phyloP scores from a whole-genome alignment of 345 rosid genomes.

The Laguncularia racemosa region DNA sequence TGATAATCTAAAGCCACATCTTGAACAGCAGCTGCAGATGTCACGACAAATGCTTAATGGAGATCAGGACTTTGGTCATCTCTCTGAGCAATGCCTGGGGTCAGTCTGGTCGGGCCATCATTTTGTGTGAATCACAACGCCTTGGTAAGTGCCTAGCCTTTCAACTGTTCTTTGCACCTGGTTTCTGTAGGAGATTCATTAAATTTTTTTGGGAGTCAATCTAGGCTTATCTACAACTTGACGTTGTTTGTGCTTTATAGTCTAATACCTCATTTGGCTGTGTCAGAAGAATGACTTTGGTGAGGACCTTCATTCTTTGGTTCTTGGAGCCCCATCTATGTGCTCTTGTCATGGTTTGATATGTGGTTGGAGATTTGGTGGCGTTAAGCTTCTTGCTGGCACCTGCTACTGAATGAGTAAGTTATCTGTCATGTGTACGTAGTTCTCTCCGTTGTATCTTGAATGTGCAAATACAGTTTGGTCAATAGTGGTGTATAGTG shows the following conservation, averaged over 20 bases:
- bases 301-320: constrained; percentile 56
- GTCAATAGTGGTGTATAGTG: too few relatives aligned
- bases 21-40: constrained; percentile 51
- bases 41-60: constrained; percentile 26
- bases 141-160: constrained; percentile 28
- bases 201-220: constrained; percentile 4
- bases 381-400: constrained; percentile 60
- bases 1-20: constrained; percentile 38
- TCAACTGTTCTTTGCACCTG: constrained; percentile 10
- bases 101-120: constrained; percentile 65
- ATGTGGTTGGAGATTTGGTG: constrained; percentile 66
- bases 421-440: constrained; percentile 7
- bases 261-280: constrained; percentile 15
- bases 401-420: constrained; percentile 58
- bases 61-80: constrained; percentile 48
- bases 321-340: constrained; percentile 59
- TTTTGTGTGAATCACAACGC: constrained; percentile 69
- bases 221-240: background rate
- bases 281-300: constrained; percentile 47
- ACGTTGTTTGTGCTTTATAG: background rate
- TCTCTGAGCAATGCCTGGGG: constrained; percentile 80
- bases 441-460: too few relatives aligned
- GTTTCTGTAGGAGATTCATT: background rate
- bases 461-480: too few relatives aligned
- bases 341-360: constrained; percentile 49